Evolutionary conservation across 805 yeast genomes (phyloP).

Genomic region (Ascoidea asiatica): DNA sequence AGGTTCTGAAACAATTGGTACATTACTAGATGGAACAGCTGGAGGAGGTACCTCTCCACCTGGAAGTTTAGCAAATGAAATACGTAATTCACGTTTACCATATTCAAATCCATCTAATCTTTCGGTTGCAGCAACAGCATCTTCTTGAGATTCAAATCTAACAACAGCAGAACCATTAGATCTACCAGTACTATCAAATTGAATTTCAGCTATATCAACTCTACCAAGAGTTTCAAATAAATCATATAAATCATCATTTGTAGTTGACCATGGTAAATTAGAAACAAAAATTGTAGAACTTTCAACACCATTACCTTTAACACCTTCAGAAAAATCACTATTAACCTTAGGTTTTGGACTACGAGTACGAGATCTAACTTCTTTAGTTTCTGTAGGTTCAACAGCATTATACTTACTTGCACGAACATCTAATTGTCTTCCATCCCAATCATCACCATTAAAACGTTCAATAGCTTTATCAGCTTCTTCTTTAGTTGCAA

Average conservation of each 20-base stretch:
- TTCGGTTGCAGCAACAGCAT: constrained; percentile 62
- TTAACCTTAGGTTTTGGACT: constrained; percentile 8
- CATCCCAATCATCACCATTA: constrained; percentile 59
- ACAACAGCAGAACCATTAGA: constrained; percentile 83
- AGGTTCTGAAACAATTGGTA: constrained; percentile 11
- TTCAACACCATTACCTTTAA: constrained; percentile 45
- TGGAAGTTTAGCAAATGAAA: constrained; percentile 47
- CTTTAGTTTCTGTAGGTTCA: constrained; percentile 6
- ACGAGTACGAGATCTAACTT: constrained; percentile 8
- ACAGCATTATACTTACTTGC: constrained; percentile 39
- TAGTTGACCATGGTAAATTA: constrained; percentile 85
- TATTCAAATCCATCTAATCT: constrained; percentile 71
- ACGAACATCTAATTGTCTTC: constrained; percentile 70
- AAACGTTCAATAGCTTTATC: constrained; percentile 53
- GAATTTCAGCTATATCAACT: constrained; percentile 66
- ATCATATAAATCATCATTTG: constrained; percentile 70
- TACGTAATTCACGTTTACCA: constrained; percentile 63
- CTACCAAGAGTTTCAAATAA: constrained; percentile 75
- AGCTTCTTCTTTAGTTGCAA: constrained; percentile 54
- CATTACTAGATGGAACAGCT: constrained; percentile 5
- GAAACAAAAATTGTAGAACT: constrained; percentile 51
- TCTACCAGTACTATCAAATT: constrained; percentile 40
- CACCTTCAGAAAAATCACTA: constrained; percentile 53
- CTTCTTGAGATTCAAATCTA: constrained; percentile 47
- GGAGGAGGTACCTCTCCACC: too few species aligned